Base-by-base conservation (phyloP, 164 flowering plant species). In the Sextonia rubra region DNA sequence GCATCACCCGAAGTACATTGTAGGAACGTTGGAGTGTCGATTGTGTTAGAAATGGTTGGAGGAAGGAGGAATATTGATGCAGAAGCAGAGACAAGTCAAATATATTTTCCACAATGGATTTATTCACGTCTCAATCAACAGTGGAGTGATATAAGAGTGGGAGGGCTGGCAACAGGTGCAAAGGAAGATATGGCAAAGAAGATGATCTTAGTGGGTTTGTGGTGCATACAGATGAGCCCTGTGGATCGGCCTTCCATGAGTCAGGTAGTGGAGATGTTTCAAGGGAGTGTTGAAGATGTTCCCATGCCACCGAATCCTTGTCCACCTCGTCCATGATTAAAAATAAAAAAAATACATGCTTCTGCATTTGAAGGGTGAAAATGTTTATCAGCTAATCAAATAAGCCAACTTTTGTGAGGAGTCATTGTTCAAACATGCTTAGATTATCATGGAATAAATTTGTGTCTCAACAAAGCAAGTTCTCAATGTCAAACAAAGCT, bases 191-290 rank as follows among this genome's bases (percentile, higher is more conserved):
- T 20, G 3, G 63, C 47, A 29, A 68, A 44, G 47, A 74, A 67
- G 71, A 60, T 74, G 71, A 60, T 68, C 27, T 6, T 67, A 12
- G 71, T 68, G 7, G 71, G 66, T 49, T 66, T 72, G 20, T 72
- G 75, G 75, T 72, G 75, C 63, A 49, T 61, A 26, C 69, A 72
- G 63, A 14, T 2, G 2, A 32, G 47, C 22, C 71, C 71, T 1
- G 66, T 12, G 14, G 37, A 25, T 60, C 61, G 76, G 6, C 76
- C 76, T 60, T 68, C 76, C 1, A 68, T 68, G 58, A 18, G 66
- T 26, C 58, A 8, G 64, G 71, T 74, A 14, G 26, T 74, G 67
- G 71, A 68, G 30, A 74, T 74, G 71, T 26, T 74, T 32, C 60
- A 74, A 32, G 69, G 75, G n/a, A 73, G 55, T 63, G n/a, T 11